phyloP scores from a whole-genome alignment of 2,329 filamentous ascomycete species.

The Cladophialophora carrionii region DNA sequence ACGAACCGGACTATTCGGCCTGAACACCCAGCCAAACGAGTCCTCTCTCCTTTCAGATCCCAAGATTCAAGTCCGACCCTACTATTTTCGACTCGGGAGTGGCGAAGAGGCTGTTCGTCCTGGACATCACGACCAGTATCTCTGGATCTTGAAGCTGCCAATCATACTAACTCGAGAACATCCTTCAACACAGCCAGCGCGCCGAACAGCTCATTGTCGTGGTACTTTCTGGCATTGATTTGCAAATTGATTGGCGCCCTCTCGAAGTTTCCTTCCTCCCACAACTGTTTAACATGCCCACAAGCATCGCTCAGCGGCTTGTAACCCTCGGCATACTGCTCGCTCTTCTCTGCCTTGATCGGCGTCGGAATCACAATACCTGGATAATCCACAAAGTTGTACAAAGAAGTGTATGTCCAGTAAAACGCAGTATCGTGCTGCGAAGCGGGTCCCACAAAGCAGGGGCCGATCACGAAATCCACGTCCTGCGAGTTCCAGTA shows the following conservation, averaged over 20 bases:
- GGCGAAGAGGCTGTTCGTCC: background rate
- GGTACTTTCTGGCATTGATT: conserved; percentile 57
- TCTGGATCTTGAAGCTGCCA: background rate
- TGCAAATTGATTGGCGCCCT: conserved; percentile 59
- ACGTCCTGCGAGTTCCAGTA: conserved; percentile 43
- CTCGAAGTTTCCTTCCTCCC: conserved; percentile 53
- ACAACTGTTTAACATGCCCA: conserved; percentile 49
- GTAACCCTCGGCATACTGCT: conserved; percentile 41
- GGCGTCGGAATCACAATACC: conserved; percentile 58
- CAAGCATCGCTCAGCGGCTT: conserved; percentile 45
- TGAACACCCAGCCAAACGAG: background rate
- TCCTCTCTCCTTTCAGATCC: background rate
- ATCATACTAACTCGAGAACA: conserved; percentile 12
- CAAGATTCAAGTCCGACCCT: background rate
- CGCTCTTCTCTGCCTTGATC: conserved; percentile 42
- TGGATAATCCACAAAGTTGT: conserved; percentile 65
- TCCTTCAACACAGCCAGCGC: conserved; percentile 29
- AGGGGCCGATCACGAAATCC: conserved; percentile 64
- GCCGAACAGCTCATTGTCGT: conserved; percentile 56
- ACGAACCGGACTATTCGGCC: background rate
- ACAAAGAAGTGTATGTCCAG: conserved; percentile 67
- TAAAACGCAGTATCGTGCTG: conserved; percentile 58
- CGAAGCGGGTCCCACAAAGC: conserved; percentile 59
- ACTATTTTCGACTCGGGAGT: background rate
- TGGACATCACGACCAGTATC: background rate